phyloP scores from a whole-genome alignment of 208 protist genomes.

The Phytomonas sp. region DNA sequence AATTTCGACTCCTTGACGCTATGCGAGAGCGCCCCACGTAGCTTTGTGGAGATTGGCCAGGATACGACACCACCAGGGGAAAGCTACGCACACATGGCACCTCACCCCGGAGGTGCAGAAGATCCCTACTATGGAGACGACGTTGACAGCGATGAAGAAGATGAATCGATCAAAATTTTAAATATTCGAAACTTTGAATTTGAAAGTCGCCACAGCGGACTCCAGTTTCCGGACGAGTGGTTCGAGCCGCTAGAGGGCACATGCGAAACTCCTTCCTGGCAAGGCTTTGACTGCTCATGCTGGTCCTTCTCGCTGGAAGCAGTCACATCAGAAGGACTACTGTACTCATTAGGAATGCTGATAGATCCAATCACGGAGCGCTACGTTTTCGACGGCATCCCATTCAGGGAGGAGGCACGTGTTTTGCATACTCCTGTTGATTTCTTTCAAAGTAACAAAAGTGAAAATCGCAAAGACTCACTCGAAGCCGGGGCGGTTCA shows the following conservation, averaged over 20 bases:
- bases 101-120: neutral
- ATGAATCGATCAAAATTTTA: neutral
- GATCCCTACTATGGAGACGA: neutral
- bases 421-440: conserved; percentile 24
- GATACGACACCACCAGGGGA: neutral
- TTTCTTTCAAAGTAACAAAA: neutral
- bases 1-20: neutral
- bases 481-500: neutral
- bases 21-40: neutral
- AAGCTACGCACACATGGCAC: neutral
- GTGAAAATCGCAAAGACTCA: neutral
- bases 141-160: conserved; percentile 8
- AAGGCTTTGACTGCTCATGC: conserved; percentile 10
- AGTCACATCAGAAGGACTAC: conserved; percentile 47
- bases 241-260: conserved; percentile 6
- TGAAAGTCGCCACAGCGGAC: conserved; percentile 7
- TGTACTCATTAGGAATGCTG: conserved; percentile 56
- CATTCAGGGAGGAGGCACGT: conserved; percentile 65
- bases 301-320: conserved; percentile 11
- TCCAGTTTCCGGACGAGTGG: conserved; percentile 13
- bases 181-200: conserved; percentile 7
- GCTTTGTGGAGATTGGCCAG: neutral
- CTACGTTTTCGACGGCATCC: conserved; percentile 55
- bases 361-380: conserved; percentile 32
- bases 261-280: neutral